phyloP scores from a whole-genome alignment of 2,329 filamentous ascomycete species.

The Fusarium odoratissimum region DNA sequence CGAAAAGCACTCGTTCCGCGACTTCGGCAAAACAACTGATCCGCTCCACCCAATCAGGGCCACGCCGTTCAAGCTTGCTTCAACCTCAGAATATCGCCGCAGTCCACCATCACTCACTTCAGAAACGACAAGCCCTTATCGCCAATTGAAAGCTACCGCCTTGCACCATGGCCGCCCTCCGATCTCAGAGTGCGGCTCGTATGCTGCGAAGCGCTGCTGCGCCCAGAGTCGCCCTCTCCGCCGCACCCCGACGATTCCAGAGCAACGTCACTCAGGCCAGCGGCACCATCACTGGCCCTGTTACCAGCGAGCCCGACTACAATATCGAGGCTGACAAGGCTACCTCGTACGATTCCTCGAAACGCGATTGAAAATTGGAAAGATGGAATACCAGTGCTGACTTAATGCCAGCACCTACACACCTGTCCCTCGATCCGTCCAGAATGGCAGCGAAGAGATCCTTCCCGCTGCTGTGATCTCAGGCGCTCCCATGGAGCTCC shows the following conservation, averaged over 20 bases:
- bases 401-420: slow-evolving; percentile 77
- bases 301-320: slow-evolving; percentile 82
- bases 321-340: slow-evolving; percentile 84
- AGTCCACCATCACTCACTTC: slow-evolving; percentile 42
- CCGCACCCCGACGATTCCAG: slow-evolving; percentile 65
- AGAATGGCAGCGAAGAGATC: slow-evolving; percentile 88
- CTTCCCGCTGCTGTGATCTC: slow-evolving; percentile 88
- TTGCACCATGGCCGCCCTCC: slow-evolving; percentile 73
- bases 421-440: slow-evolving; percentile 87
- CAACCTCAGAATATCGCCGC: slow-evolving; percentile 46
- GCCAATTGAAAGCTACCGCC: slow-evolving; percentile 44
- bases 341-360: slow-evolving; percentile 75
- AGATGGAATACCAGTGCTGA: slow-evolving; percentile 31
- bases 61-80: slow-evolving; percentile 44
- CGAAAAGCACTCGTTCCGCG: slow-evolving; percentile 62
- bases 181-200: slow-evolving; percentile 64
- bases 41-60: slow-evolving; percentile 57
- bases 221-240: slow-evolving; percentile 53
- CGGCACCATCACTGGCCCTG: slow-evolving; percentile 52
- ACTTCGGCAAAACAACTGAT: slow-evolving; percentile 56
- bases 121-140: slow-evolving; percentile 29
- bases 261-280: slow-evolving; percentile 61
- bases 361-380: slow-evolving; percentile 4
- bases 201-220: slow-evolving; percentile 62
- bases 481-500: slow-evolving; percentile 91